phyloP scores from a whole-genome alignment of 164 flowering plant genomes.

The Vitis amurensis region DNA sequence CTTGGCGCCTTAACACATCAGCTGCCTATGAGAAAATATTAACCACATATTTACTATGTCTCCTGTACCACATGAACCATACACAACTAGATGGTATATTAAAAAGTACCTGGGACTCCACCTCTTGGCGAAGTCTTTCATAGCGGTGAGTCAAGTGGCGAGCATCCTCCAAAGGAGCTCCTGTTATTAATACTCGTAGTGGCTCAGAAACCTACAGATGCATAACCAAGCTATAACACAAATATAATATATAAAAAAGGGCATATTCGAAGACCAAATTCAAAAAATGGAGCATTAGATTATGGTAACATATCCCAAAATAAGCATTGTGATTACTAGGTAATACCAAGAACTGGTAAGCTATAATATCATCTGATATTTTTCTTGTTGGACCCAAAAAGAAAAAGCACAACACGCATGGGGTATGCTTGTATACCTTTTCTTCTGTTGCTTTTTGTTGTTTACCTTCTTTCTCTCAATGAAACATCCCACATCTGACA shows the following conservation, averaged over 20 bases:
- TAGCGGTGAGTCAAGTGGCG: slow-evolving; percentile 64
- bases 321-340: not conserved
- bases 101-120: slow-evolving; percentile 64
- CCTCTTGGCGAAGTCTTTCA: slow-evolving; percentile 62
- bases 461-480: not conserved
- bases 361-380: not conserved
- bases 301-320: not conserved
- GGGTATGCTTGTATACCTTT: not conserved
- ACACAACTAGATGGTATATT: slow-evolving; percentile 1
- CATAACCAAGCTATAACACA: slow-evolving; percentile 13
- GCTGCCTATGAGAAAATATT: slow-evolving; percentile 44
- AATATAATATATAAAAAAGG: slow-evolving; percentile 6
- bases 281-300: not conserved
- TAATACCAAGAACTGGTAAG: not conserved
- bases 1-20: slow-evolving; percentile 56
- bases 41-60: slow-evolving; percentile 6
- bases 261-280: slow-evolving; percentile 2
- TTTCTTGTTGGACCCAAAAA: not conserved
- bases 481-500: not conserved
- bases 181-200: slow-evolving; percentile 48
- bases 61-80: not conserved
- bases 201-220: slow-evolving; percentile 62
- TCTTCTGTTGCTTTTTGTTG: not conserved
- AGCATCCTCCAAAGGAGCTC: slow-evolving; percentile 81
- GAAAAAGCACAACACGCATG: not conserved